Percentiles rank a stretch among this genome's conserved stretches.
These are phyloP conservation scores for Phytophthora boehmeriae DNA, from an alignment of 352 stramenopile genomes.

Conservation along the genomic window DNA sequence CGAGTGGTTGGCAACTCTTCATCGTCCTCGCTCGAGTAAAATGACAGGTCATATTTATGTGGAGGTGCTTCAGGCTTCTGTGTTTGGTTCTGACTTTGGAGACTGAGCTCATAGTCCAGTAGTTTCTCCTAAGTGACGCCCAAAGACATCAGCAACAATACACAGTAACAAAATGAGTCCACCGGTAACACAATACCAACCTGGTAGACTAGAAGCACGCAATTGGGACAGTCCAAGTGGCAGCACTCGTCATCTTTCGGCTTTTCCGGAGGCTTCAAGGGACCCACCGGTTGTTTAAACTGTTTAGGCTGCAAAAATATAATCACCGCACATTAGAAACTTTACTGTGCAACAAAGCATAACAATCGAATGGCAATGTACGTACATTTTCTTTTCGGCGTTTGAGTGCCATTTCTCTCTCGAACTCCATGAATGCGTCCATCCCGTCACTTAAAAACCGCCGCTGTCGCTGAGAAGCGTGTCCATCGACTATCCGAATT, in stretches of 20 bases:
- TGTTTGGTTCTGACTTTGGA: conserved; percentile 35
- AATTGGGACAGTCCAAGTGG: conserved; percentile 86
- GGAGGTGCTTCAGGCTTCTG: conserved; percentile 30
- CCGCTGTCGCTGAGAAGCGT: conserved; percentile 15
- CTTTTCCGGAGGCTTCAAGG: conserved; percentile 59
- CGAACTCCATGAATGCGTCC: conserved; percentile 88
- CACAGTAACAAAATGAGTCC: background rate
- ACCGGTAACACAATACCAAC: conserved; percentile 34
- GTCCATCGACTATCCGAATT: background rate
- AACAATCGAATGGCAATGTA: conserved; percentile 12
- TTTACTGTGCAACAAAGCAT: background rate
- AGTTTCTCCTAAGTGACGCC: conserved; percentile 65
- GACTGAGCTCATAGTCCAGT: conserved; percentile 81
- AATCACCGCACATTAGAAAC: conserved; percentile 1
- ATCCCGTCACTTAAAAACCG: conserved; percentile 49
- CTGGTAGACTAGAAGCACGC: conserved; percentile 86
- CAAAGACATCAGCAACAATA: conserved; percentile 1
- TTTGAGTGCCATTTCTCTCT: conserved; percentile 82
- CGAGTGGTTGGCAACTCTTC: conserved; percentile 34
- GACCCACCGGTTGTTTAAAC: conserved; percentile 28
- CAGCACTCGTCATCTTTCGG: conserved; percentile 86
- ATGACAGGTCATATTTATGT: conserved; percentile 57
- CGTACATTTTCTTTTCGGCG: conserved; percentile 45
- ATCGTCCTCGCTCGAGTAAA: conserved; percentile 44
- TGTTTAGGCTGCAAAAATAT: conserved; percentile 22